phyloP scores from a whole-genome alignment of 768 basidiomycete genomes.

The Termitomyces titanicus region DNA sequence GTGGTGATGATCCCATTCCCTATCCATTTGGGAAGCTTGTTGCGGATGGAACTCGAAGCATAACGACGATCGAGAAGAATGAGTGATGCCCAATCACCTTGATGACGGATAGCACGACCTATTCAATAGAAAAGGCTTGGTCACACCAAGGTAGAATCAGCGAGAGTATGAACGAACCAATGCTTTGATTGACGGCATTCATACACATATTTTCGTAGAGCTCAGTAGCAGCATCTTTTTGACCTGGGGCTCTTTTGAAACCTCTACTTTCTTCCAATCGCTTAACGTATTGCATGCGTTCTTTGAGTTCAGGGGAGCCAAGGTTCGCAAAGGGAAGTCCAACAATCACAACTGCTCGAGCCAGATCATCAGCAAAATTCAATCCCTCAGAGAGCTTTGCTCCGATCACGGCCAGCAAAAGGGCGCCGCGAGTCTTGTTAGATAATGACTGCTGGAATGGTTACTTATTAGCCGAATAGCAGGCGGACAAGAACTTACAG shows the following conservation, averaged over 20 bases:
- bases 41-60: conserved; percentile 56
- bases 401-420: conserved; percentile 93
- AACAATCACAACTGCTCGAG: conserved; percentile 81
- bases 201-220: conserved; percentile 90
- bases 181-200: conserved; percentile 96
- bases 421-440: conserved; percentile 55
- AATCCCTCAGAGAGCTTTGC: conserved; percentile 96
- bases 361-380: conserved; percentile 75
- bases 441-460: conserved; percentile 6
- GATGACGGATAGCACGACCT: conserved; percentile 94
- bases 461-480: neutral
- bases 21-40: conserved; percentile 92
- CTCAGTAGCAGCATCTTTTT: conserved; percentile 72
- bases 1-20: conserved; percentile 54
- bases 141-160: neutral
- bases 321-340: conserved; percentile 94
- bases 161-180: conserved; percentile 52
- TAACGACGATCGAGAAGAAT: conserved; percentile 88
- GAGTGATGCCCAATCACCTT: conserved; percentile 87
- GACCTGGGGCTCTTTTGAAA: conserved; percentile 26
- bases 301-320: conserved; percentile 85
- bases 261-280: conserved; percentile 46
- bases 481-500: conserved; percentile 4
- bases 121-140: neutral
- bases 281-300: conserved; percentile 87